Base-by-base conservation (phyloP, 225 moss, liverwort and hornwort genomes). In the Sphagnum contortum region DNA sequence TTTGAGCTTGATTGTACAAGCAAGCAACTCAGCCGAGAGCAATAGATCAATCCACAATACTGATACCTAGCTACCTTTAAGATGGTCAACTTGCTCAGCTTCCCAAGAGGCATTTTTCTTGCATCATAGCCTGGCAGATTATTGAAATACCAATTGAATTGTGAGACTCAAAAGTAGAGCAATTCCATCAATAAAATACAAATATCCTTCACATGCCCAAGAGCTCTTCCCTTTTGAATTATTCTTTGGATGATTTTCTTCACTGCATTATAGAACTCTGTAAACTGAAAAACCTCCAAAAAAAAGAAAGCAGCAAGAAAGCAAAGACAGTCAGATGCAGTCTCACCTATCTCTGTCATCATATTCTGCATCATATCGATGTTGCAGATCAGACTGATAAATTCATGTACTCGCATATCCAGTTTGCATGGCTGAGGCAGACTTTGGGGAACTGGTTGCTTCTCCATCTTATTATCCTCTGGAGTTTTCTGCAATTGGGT, bases 51-150 rank as follows among this genome's bases (percentile, higher is more conserved):
- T 29, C 29, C 29, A 29, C 29, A 29, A 29, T 29, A 29, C 29
- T 29, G 29, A 29, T 29, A 29, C 29, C 57, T 55, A 46, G 5
- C 9, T 73, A 88, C 94, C 84, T 83, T 96, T 63, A 77, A 79
- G 72, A 96, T 87, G 4, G 95, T 92, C n/a, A 92, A 88, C 72
- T 96, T 96, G 87, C 95, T 96, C 78, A 96, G 62, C 78, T 92
- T 96, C 64, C 95, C 95, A 45, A 96, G 92, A 70, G 95, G 95
- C 89, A 96, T 87, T 69, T 96, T 96, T 64, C 84, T 86, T 63
- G 92, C 87, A 82, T 96, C 95, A 83, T 87, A 96, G 66, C 95
- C 94, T 95, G 86, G 61, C 44, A 69, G 10, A 55, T 29, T 29
- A 29, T 29, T 29, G 29, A 29, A 29, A 29, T 0, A 1, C 29